Conservation (phyloP, 2,329 filamentous ascomycete species). For the Fusarium buharicum region DNA sequence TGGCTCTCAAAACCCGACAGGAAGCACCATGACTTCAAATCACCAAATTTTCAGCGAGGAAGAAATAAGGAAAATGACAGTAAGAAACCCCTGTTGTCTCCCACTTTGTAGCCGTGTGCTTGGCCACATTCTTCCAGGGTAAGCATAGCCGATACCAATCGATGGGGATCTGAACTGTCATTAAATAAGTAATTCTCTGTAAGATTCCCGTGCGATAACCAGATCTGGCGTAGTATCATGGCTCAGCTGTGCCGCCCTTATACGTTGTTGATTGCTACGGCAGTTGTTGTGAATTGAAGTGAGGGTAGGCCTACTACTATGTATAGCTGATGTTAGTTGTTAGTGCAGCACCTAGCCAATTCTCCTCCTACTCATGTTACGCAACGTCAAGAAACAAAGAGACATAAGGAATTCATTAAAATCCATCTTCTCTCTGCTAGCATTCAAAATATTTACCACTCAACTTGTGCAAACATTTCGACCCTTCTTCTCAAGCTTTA, state of each 20-base stretch:
- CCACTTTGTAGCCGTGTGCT: background rate
- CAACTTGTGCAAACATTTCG: background rate
- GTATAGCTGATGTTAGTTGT: no score
- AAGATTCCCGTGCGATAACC: background rate
- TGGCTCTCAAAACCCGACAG: no score
- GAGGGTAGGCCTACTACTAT: no score
- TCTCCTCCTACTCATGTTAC: no score
- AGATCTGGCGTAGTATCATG: background rate
- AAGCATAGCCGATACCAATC: constrained; percentile 10
- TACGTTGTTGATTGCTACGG: background rate
- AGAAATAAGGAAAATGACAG: no score
- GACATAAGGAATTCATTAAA: no score
- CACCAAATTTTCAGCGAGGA: no score
- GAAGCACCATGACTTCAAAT: no score
- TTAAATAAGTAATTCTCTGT: constrained; percentile 18
- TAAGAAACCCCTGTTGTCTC: no score
- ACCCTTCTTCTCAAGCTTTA: background rate
- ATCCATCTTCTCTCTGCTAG: no score
- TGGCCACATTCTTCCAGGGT: constrained; percentile 19
- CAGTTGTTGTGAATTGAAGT: background rate
- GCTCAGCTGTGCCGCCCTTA: constrained; percentile 11
- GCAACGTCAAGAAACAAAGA: background rate
- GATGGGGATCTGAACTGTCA: constrained; percentile 5
- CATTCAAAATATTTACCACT: no score
- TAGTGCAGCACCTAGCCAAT: no score